These are phyloP conservation scores for Geotrichum candidum DNA, from an alignment of 1,139 yeast species.

Conservation along the genomic window DNA sequence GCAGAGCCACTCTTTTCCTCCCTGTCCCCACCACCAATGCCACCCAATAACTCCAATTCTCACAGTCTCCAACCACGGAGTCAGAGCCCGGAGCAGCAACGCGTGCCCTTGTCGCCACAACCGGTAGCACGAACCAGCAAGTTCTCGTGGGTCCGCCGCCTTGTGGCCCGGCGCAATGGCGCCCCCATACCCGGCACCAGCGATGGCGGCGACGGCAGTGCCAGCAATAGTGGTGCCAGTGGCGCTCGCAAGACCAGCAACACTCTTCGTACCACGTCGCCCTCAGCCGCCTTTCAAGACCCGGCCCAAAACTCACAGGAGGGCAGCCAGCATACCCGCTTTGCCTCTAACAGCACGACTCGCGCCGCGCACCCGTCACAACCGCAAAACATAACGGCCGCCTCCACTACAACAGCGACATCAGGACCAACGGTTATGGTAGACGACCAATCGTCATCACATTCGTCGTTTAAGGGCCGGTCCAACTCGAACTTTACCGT, in stretches of 20 bases:
- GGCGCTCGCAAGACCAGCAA: no score
- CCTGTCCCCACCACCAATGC: not conserved
- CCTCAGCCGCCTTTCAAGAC: no score
- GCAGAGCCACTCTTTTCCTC: not conserved
- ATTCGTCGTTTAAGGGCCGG: constrained; percentile 23
- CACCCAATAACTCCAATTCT: not conserved
- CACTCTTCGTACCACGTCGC: no score
- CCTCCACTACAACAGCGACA: not conserved
- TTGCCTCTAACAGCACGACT: no score
- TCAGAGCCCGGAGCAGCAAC: no score
- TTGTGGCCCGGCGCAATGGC: constrained; percentile 14
- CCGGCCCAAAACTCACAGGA: no score
- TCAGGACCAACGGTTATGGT: not conserved
- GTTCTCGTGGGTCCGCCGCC: constrained; percentile 19
- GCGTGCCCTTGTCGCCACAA: not conserved
- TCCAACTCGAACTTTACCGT: constrained; percentile 32
- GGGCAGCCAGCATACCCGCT: no score
- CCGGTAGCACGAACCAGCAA: constrained; percentile 9
- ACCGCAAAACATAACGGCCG: not conserved
- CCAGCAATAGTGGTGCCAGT: not conserved
- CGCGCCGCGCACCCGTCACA: no score
- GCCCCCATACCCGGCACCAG: not conserved
- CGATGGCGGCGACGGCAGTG: not conserved
- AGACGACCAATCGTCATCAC: constrained; percentile 4
- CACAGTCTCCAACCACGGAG: no score